Conservation (phyloP, 768 basidiomycete species). For the Mycena venus region DNA sequence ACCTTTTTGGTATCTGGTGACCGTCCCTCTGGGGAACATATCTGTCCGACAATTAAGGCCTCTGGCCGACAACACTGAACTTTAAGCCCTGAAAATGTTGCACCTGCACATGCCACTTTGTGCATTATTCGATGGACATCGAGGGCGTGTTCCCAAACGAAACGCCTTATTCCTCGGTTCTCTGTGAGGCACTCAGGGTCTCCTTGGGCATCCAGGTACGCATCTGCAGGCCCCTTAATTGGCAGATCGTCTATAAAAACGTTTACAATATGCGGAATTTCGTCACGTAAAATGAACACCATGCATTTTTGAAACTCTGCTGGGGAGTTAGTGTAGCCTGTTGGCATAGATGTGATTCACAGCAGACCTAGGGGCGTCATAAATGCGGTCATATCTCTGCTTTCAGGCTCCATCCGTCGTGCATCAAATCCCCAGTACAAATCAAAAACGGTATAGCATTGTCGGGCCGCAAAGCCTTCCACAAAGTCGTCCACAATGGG, state of each 20-base stretch:
- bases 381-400: slow-evolving; percentile 40
- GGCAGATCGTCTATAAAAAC: slow-evolving; percentile 49
- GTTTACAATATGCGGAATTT: slow-evolving; percentile 44
- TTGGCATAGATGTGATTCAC: slow-evolving; percentile 35
- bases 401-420: slow-evolving; percentile 21
- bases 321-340: slow-evolving; percentile 36
- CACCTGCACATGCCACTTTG: slow-evolving; percentile 37
- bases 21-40: slow-evolving; percentile 45
- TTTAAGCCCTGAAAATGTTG: no score
- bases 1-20: slow-evolving; percentile 43
- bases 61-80: slow-evolving; percentile 39
- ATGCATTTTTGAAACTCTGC: slow-evolving; percentile 40
- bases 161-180: slow-evolving; percentile 40
- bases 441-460: slow-evolving; percentile 30
- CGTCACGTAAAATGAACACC: slow-evolving; percentile 42
- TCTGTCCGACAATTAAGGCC: slow-evolving; percentile 46
- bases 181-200: slow-evolving; percentile 26
- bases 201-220: slow-evolving; percentile 39
- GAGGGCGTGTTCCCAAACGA: slow-evolving; percentile 52
- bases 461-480: slow-evolving; percentile 33
- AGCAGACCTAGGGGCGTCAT: slow-evolving; percentile 32
- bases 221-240: slow-evolving; percentile 40
- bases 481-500: slow-evolving; percentile 38
- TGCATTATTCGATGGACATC: slow-evolving; percentile 47
- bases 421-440: slow-evolving; percentile 36